Base-by-base conservation (phyloP, 495 filamentous ascomycete genomes). In the Articulospora tetracladia region DNA sequence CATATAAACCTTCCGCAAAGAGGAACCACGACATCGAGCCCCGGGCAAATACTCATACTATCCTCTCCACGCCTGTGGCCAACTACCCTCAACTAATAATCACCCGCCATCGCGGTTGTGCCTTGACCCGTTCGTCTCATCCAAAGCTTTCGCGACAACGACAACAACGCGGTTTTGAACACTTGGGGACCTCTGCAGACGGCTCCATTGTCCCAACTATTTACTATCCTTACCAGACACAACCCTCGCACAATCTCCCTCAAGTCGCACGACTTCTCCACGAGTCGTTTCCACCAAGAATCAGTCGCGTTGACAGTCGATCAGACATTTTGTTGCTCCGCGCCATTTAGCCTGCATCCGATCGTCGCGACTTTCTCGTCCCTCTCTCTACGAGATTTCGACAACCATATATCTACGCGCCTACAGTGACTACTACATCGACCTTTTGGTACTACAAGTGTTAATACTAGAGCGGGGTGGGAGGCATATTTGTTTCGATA, bases 121-220 rank as follows among this genome's bases (percentile, higher is more conserved):
- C n/a, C n/a, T n/a, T n/a, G n/a, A n/a, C n/a, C n/a, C n/a, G n/a
- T n/a, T n/a, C 30, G 30, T 32, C 30, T 32, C 48, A 23, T 28
- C 34, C 57, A 19, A 57, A 55, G 19, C 47, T n/a, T 55, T 64
- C 63, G 65, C 60, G 65, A 63, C 61, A 57, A 32, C 30, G 30
- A 61, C 60, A 61, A 63, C 61, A 57, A 32, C 30, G 30, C 30
- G 13, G 30, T 13, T 32, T 32, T 32, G 30, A 4, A 32, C 30
- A 32, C 6, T 32, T 32, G 30, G 36, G 28, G 28, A 41, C 46
- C 24, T 55, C 41, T 60, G 27, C 53, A 53, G 25, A 59, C 58
- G 52, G 57, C 30, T 32, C 13, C 50, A 49, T 39, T 49, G 50
- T 59, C 56, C 30, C 60, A 51, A 53, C 49, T 53, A 6, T 24